Evolutionary conservation across 139 green algal genomes (phyloP), one percentile per base, ranked within the genome.

Genomic region (Ostreobium quekettii): DNA sequence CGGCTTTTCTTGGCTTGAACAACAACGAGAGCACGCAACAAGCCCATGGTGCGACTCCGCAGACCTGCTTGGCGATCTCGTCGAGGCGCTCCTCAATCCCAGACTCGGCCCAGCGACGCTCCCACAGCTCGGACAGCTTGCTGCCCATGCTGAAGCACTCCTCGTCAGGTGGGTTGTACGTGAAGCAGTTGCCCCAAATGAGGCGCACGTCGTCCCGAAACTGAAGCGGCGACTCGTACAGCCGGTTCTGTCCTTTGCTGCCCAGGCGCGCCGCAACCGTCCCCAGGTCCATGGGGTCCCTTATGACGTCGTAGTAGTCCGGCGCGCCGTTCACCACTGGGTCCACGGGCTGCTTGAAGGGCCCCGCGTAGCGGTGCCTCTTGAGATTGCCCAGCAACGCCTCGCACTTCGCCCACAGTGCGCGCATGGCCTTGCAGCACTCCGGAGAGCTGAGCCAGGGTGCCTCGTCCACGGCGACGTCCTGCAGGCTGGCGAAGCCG

Each of bases 251-350:
- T 15, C 53, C 11, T 30, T 24, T 11, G 19, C 53, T 24, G 19
- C n/a, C 53, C 53, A 62, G 53, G 29, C 31, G 29, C 53, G 29
- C 31, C n/a, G 11, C 19, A 11, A 62, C n/a, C 11, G 53, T 62
- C 8, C 53, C n/a, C 8, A 62, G 11, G 19, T 62, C 53, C 53
- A 62, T 62, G 53, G 53, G 53, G 15, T 24, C 24, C n/a, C 7
- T 62, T 24, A 62, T 62, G 19, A 62, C 19, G n/a, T 62, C 53
- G 53, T 62, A 62, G 53, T 62, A 62, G 53, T 62, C 53, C 8
- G 53, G 53, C 19, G 31, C n/a, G 53, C 31, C 31, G 53, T 35
- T 15, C 7, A 11, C 19, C 19, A 62, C 53, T 15, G 19, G 24
- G 19, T 62, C 53, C 19, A 62, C 53, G 19, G 53, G 53, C 53